Evolutionary conservation across 371 early-diverging fungal species (phyloP).

Genomic region (Mucor velutinosus): DNA sequence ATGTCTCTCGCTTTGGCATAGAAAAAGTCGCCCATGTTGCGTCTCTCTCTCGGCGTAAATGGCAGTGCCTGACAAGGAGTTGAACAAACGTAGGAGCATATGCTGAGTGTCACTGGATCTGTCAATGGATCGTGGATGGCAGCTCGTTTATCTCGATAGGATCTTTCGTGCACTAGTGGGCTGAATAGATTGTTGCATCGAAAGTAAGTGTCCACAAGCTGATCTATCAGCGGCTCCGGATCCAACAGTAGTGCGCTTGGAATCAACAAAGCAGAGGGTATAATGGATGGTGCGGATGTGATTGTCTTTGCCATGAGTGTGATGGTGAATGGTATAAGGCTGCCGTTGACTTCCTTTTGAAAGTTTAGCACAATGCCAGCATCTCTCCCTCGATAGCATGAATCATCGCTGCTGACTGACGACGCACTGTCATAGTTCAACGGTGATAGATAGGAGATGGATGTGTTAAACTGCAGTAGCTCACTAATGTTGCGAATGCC

Average conservation of each 20-base stretch:
- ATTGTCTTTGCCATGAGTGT: neutral
- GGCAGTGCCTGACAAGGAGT: slow-evolving; percentile 10
- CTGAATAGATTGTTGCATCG: slow-evolving; percentile 9
- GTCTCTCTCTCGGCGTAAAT: neutral
- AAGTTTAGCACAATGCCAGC: neutral
- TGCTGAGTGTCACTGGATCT: slow-evolving; percentile 6
- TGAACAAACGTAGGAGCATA: slow-evolving; percentile 16
- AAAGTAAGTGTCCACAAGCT: slow-evolving; percentile 11
- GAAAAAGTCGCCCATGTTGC: slow-evolving; percentile 19
- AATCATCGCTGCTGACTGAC: neutral
- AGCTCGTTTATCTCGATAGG: slow-evolving; percentile 1
- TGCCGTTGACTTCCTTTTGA: neutral
- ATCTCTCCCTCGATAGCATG: neutral
- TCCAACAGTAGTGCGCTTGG: neutral
- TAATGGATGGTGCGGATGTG: neutral
- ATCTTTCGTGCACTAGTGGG: slow-evolving; percentile 10
- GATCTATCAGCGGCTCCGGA: neutral
- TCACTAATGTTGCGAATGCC: slow-evolving; percentile 19
- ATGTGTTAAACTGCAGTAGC: slow-evolving; percentile 2
- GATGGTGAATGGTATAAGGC: slow-evolving; percentile 1
- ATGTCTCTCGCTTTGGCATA: slow-evolving; percentile 11
- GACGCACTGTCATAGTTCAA: neutral
- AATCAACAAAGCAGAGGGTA: neutral
- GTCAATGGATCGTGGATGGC: neutral
- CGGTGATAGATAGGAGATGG: slow-evolving; percentile 4